Evolutionary conservation across 176 grass and related monocot species (phyloP), one percentile per base, ranked within the genome.

Genomic region (Chrysopogon serrulatus): DNA sequence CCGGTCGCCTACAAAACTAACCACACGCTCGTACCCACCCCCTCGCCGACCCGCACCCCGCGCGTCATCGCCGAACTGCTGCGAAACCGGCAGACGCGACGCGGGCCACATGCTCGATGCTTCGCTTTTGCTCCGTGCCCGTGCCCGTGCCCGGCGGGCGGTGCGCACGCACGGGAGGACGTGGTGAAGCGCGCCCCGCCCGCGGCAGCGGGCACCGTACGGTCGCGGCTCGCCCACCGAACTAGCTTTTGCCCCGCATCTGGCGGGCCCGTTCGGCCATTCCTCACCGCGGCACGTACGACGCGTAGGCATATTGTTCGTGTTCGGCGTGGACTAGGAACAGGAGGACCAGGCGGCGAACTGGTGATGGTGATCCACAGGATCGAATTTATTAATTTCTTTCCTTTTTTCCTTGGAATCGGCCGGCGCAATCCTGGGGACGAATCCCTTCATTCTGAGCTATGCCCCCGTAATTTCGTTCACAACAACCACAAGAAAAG

Each of bases 1-100:
- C 62, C 21, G 18, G 32, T 28, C 73, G 65, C 61, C 82, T 77
- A 68, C 82, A 67, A 51, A 67, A 49, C 43, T 53, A 37, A 54
- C 82, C 72, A 53, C 60, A 40, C 16, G 33, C 42, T 23, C 28
- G 80, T 35, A 64, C 81, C 56, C 41, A 48, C 56, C 78, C 43
- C 59, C 32, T 31, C 65, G 60, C 43, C 43, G 59, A 30, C 43
- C 60, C 61, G 3, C 3, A 18, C 12, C 40, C 15, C 28, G 24
- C 23, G 23, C 37, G 45, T 40, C 51, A 59, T 36, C 33, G 18
- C 48, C 13, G 48, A 54, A 27, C 36, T 5, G 23, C 74, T n/a
- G n/a, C n/a, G n/a, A 10, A 60, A 18, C 35, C 51, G 42, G 40
- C 68, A 44, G 39, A 36, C 5, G 76, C 28, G 10, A 48, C 6